These are phyloP conservation scores for Agaricus blazei DNA, from an alignment of 768 basidiomycete species.

Conservation along the genomic window DNA sequence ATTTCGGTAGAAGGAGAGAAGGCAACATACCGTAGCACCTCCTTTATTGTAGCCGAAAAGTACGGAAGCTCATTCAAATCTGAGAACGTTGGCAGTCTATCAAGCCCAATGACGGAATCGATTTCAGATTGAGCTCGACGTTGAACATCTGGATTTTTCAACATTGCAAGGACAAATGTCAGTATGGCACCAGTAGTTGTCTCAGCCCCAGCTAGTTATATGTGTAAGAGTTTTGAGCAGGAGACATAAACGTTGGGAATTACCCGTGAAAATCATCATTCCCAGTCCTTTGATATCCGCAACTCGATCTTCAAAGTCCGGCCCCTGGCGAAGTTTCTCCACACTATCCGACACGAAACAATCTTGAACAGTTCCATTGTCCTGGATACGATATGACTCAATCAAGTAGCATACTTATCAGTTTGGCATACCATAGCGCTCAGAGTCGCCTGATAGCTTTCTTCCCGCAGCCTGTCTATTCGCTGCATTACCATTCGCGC, in stretches of 20 bases:
- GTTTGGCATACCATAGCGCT: not conserved
- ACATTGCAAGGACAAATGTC: conserved; percentile 6
- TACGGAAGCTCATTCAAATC: conserved; percentile 21
- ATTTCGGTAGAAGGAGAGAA: not conserved
- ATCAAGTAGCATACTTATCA: not conserved
- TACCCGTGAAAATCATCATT: not conserved
- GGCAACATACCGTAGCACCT: conserved; percentile 10
- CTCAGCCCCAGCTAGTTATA: not conserved
- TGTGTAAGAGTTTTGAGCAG: not conserved
- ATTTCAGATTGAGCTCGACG: conserved; percentile 22
- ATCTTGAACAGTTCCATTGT: not conserved
- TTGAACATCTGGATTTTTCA: conserved; percentile 10
- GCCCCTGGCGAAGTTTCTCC: not conserved
- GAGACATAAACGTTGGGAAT: not conserved
- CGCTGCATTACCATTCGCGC: not conserved
- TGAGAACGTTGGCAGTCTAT: conserved; percentile 19
- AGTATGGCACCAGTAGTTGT: not conserved
- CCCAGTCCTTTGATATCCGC: not conserved
- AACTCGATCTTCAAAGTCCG: not conserved
- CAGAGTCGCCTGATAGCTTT: not conserved
- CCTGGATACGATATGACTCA: not conserved
- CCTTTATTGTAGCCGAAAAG: conserved; percentile 19
- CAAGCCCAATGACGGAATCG: conserved; percentile 19
- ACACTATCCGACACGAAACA: not conserved
- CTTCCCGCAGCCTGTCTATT: not conserved